Evolutionary conservation across 345 rosid species (phyloP).

Genomic region (Salix arbutifolia): DNA sequence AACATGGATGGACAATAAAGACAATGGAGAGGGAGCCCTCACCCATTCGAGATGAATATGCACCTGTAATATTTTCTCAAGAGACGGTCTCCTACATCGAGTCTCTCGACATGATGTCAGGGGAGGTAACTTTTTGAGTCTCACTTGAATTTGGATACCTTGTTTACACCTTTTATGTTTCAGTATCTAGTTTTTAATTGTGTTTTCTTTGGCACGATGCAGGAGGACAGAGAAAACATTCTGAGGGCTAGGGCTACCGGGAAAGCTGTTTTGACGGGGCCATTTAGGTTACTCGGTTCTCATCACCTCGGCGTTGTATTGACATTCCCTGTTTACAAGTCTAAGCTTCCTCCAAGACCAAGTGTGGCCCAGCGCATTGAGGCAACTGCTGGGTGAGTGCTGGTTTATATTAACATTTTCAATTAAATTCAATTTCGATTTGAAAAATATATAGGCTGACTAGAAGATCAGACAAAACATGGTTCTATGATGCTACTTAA

Average conservation of each 20-base stretch:
- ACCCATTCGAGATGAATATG: slow-evolving; percentile 86
- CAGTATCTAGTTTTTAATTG: neutral
- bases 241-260: slow-evolving; percentile 86
- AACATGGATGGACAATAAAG: slow-evolving; percentile 81
- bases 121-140: slow-evolving; percentile 55
- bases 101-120: slow-evolving; percentile 99
- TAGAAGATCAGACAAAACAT: neutral
- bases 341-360: slow-evolving; percentile 65
- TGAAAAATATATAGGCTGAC: neutral
- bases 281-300: slow-evolving; percentile 81
- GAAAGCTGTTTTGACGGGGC: slow-evolving; percentile 90
- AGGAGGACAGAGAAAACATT: slow-evolving; percentile 96
- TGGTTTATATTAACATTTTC: neutral
- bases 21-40: slow-evolving; percentile 89
- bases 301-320: slow-evolving; percentile 97
- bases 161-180: neutral
- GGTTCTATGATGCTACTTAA: neutral
- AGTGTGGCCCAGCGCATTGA: slow-evolving; percentile 62
- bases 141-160: neutral
- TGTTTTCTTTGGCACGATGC: slow-evolving; percentile 16
- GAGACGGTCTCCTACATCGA: slow-evolving; percentile 84
- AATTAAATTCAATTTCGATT: neutral
- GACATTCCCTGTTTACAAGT: slow-evolving; percentile 96
- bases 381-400: slow-evolving; percentile 82
- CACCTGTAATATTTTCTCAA: slow-evolving; percentile 91